Conservation (phyloP, 768 basidiomycete species). For the Gymnopilus dilepis region DNA sequence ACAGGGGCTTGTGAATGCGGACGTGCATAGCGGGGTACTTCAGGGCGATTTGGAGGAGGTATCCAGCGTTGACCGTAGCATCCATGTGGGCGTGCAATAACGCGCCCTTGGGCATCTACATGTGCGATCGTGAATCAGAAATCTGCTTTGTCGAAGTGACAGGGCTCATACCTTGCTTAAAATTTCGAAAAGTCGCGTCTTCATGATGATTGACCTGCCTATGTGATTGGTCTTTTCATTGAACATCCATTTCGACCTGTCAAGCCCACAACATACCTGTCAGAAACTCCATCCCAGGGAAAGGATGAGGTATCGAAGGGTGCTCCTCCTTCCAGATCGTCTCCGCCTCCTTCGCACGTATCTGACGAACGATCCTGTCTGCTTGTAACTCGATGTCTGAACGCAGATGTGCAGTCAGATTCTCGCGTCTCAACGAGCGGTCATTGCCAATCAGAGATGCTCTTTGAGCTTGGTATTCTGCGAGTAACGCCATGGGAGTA, state of each 20-base stretch:
- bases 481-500: slow-evolving; percentile 22
- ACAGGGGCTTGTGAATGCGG: slow-evolving; percentile 46
- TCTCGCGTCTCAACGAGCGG: slow-evolving; percentile 57
- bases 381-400: slow-evolving; percentile 53
- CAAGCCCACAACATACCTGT: slow-evolving; percentile 49
- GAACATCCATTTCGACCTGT: background rate
- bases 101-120: slow-evolving; percentile 82
- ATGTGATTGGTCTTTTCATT: background rate
- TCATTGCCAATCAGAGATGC: slow-evolving; percentile 47
- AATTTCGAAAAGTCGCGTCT: slow-evolving; percentile 65
- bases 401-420: slow-evolving; percentile 31
- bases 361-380: slow-evolving; percentile 57
- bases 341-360: slow-evolving; percentile 58
- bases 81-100: slow-evolving; percentile 80
- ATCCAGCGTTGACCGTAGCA: slow-evolving; percentile 63
- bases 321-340: slow-evolving; percentile 65
- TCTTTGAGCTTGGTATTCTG: slow-evolving; percentile 37
- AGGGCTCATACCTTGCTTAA: slow-evolving; percentile 53
- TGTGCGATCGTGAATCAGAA: background rate
- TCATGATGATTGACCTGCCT: slow-evolving; percentile 63
- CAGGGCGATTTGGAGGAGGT: slow-evolving; percentile 59
- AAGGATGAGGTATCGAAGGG: slow-evolving; percentile 61
- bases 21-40: slow-evolving; percentile 67
- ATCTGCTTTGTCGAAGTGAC: no score
- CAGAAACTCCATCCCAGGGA: slow-evolving; percentile 81